Base-by-base conservation (phyloP, 176 grass and related monocot genomes). In the Ensete glaucum region DNA sequence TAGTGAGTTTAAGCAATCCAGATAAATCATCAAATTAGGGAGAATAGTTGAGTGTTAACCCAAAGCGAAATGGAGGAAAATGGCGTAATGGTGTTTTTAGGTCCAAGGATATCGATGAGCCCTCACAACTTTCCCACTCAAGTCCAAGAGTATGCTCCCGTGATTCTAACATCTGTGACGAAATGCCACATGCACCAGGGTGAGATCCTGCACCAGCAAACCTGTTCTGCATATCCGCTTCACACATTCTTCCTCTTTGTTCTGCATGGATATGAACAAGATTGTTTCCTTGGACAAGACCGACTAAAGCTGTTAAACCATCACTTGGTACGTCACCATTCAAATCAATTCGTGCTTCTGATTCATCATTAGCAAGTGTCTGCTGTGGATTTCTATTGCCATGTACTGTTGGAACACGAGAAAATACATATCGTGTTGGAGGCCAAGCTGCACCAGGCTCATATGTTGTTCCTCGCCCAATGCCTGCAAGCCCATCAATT, bases 21-120 rank as follows among this genome's bases (percentile, higher is more conserved):
- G 64, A 27, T 6, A 16, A 66, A 29, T 34, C 1, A 34, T 34
- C 11, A 67, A 16, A 43, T 6, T 43, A 43, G 54, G 20, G 69
- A 53, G 19, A 53, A 72, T 23, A 52, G 51, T 20, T 53, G 51
- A 72, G 49, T 23, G 49, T 20, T 22, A 91, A 99, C 95, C 95
- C 95, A 83, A 99, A 99, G 11, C 90, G 90, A 78, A 91, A 99
- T 71, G 95, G 95, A 82, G 95, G 88, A 53, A 99, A 91, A 81
- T 99, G 95, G 24, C 83, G 88, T 75, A 99, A 66, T 19, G 95
- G 90, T 63, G 95, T 99, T 85, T 93, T 99, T 67, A 93, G 88
- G 86, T 99, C 95, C 77, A 99, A 78, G 23, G 95, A 89, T 89
- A 94, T 91, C 76, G 84, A 77, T 60, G 88, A 73, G 49, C 87